phyloP scores from a whole-genome alignment of 2,329 filamentous ascomycete genomes.

The Boeremia lycopersici region DNA sequence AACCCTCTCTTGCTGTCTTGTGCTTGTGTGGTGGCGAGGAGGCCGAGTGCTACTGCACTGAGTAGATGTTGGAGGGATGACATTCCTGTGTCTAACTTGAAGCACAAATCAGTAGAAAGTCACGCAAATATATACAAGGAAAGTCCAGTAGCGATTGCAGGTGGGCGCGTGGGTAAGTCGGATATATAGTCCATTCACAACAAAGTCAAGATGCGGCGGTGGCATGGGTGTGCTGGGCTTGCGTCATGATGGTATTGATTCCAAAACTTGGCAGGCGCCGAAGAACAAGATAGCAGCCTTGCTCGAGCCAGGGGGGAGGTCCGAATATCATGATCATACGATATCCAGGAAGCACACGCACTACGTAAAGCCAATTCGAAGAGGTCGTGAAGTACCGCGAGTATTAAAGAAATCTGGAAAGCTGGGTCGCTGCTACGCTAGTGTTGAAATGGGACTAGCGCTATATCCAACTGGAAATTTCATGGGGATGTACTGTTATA shows the following conservation, averaged over 20 bases:
- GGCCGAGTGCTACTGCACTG: slow-evolving; percentile 4
- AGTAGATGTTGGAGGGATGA: slow-evolving; percentile 3
- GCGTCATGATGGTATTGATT: slow-evolving; percentile 33
- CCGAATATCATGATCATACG: neutral
- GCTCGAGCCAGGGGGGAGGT: neutral
- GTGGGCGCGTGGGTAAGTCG: slow-evolving; percentile 2
- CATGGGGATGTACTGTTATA: neutral
- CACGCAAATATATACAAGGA: neutral
- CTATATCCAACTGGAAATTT: neutral
- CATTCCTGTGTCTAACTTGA: neutral
- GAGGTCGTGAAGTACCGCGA: neutral
- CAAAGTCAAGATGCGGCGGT: slow-evolving; percentile 22
- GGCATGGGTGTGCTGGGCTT: slow-evolving; percentile 37
- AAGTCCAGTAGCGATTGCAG: neutral
- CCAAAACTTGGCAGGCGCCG: slow-evolving; percentile 36
- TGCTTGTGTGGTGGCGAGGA: slow-evolving; percentile 23
- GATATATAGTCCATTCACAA: slow-evolving; percentile 15
- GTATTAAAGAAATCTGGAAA: neutral
- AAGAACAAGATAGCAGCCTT: slow-evolving; percentile 4
- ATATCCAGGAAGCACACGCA: neutral
- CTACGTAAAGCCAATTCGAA: neutral
- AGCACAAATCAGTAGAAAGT: neutral
- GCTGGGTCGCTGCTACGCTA: slow-evolving; percentile 2
- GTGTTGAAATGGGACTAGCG: slow-evolving; percentile 1
- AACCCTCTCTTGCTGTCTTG: slow-evolving; percentile 71